Percentiles rank a stretch among this genome's conserved stretches.
Evolutionary conservation across 495 filamentous ascomycete genomes (phyloP).

Genomic region (Daldinia grandis): DNA sequence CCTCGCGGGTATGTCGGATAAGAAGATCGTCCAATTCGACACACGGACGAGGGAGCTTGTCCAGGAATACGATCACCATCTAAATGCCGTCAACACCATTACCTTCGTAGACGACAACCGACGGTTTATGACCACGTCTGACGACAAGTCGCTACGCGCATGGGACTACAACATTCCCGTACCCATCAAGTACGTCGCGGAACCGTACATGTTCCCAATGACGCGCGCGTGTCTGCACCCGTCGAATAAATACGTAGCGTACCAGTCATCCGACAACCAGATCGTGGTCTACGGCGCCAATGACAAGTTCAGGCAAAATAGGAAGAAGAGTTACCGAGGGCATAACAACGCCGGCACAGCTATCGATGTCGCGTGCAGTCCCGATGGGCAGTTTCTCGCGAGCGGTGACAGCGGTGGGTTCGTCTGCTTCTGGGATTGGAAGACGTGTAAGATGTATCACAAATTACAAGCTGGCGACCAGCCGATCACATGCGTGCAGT

Average conservation of each 20-base stretch:
- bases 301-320: constrained; percentile 95
- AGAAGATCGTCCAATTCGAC: constrained; percentile 98
- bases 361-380: constrained; percentile 85
- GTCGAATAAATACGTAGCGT: constrained; percentile 88
- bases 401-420: constrained; percentile 86
- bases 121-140: constrained; percentile 96
- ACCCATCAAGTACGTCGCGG: constrained; percentile 81
- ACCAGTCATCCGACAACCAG: constrained; percentile 93
- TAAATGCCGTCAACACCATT: constrained; percentile 97
- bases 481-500: constrained; percentile 81
- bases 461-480: constrained; percentile 86
- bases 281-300: constrained; percentile 93
- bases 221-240: constrained; percentile 83
- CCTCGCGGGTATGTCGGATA: constrained; percentile 94
- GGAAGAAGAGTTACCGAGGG: constrained; percentile 94
- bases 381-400: constrained; percentile 88
- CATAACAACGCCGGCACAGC: constrained; percentile 96
- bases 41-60: constrained; percentile 79
- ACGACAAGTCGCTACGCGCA: constrained; percentile 93
- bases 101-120: constrained; percentile 95
- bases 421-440: constrained; percentile 98
- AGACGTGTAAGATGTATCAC: constrained; percentile 97
- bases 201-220: constrained; percentile 96
- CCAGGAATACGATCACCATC: constrained; percentile 98
- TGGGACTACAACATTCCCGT: constrained; percentile 99